Evolutionary conservation across 2,329 filamentous ascomycete species (phyloP), one percentile per base, ranked within the genome.

Genomic region (Pseudocercospora ulei): DNA sequence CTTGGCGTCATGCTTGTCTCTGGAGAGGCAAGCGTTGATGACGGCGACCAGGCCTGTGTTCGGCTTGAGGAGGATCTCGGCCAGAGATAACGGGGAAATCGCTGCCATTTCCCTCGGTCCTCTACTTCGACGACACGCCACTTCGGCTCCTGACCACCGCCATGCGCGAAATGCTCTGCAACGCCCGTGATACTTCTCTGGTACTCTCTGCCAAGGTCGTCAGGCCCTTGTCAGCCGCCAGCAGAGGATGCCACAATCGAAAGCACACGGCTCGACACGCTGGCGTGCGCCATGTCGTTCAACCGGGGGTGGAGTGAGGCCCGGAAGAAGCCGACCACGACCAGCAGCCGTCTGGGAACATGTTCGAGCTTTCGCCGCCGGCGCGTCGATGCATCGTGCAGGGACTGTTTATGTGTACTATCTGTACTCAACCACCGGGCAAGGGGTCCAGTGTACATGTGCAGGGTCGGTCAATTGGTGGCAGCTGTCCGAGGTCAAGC

Each of bases 41-140:
- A 69, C 67, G 39, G 54, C 51, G 5, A 69, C 64, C 3, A 69
- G 60, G 24, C 66, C 65, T 11, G 64, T 65, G 44, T 69, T 69
- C 17, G 69, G 53, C 44, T 59, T 65, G 40, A 68, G 58, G 14
- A 69, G 47, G 11, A 65, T 64, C 43, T 64, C 63, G 7, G 64
- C 62, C 12, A 69, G 63, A n/a, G 60, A 62, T 2, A 61, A 61
- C 41, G 67, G 65, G 9, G 65, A 66, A 38, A 63, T 63, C 29
- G 62, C 66, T 68, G 40, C 18, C n/a, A n/a, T n/a, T n/a, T n/a
- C n/a, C n/a, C n/a, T n/a, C n/a, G n/a, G n/a, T n/a, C n/a, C n/a
- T n/a, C n/a, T n/a, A n/a, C n/a, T n/a, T n/a, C n/a, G n/a, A n/a
- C n/a, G n/a, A n/a, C n/a, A n/a, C n/a, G n/a, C n/a, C n/a, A n/a